These are phyloP conservation scores for Breynia disticha DNA, from an alignment of 441 rosid species.

Conservation along the genomic window DNA sequence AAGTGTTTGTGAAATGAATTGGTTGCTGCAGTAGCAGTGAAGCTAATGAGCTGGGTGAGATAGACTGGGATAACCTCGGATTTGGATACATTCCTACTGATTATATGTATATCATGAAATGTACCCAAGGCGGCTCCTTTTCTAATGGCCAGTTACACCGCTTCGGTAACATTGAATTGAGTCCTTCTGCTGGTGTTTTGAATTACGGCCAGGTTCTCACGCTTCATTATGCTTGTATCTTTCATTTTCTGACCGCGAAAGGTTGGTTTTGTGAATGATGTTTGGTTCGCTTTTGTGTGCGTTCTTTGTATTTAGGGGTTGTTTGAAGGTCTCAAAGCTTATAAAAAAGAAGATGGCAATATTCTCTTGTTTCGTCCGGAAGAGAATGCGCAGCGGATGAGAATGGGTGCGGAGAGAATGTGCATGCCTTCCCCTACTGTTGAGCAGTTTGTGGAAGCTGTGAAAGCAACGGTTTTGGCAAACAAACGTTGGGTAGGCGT, in stretches of 20 bases:
- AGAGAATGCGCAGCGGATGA: slow-evolving; percentile 36
- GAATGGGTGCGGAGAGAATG: slow-evolving; percentile 41
- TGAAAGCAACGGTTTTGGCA: slow-evolving; percentile 34
- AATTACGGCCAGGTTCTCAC: slow-evolving; percentile 83
- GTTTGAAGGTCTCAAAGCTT: slow-evolving; percentile 49
- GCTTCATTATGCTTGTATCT: background rate
- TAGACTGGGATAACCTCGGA: slow-evolving; percentile 87
- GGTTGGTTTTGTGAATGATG: background rate
- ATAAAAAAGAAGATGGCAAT: slow-evolving; percentile 30
- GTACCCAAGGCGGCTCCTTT: slow-evolving; percentile 42
- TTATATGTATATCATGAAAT: slow-evolving; percentile 77
- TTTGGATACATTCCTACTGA: slow-evolving; percentile 63
- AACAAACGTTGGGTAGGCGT: slow-evolving; percentile 41
- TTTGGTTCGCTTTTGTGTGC: background rate
- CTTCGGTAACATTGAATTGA: slow-evolving; percentile 82
- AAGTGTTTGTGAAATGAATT: background rate
- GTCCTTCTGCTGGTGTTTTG: slow-evolving; percentile 79
- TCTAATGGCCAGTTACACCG: slow-evolving; percentile 57
- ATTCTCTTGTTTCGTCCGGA: slow-evolving; percentile 43
- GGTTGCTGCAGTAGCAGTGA: slow-evolving; percentile 20
- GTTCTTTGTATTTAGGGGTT: slow-evolving; percentile 24
- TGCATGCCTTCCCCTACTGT: slow-evolving; percentile 49
- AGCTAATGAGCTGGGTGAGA: slow-evolving; percentile 39
- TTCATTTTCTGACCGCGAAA: too few species aligned
- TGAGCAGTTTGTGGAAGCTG: slow-evolving; percentile 45